phyloP scores from a whole-genome alignment of 108 stramenopile species.

The Aurantiochytrium sp. region DNA sequence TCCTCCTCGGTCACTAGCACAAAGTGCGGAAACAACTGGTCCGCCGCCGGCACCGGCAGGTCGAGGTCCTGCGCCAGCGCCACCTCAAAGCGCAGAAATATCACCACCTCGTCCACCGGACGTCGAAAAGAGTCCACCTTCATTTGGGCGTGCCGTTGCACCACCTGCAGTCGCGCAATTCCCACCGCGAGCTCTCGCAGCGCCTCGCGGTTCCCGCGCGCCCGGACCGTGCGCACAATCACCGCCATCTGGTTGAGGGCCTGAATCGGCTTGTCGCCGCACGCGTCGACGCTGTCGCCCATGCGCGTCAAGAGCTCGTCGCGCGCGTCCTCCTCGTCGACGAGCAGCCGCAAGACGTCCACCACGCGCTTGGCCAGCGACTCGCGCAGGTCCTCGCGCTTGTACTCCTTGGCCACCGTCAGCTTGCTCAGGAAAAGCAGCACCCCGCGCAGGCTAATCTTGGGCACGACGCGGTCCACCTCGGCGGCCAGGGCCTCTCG shows the following conservation, averaged over 20 bases:
- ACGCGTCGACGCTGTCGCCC: slow-evolving; percentile 16
- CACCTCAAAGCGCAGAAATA: slow-evolving; percentile 21
- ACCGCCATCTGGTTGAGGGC: slow-evolving; percentile 8
- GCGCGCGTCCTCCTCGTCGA: neutral
- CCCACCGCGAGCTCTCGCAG: neutral
- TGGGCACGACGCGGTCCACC: neutral
- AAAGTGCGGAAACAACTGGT: neutral
- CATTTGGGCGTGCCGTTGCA: neutral
- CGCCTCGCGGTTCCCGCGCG: neutral
- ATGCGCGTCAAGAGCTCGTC: neutral
- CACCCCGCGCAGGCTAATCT: neutral
- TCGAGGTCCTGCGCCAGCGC: neutral
- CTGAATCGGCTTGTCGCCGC: slow-evolving; percentile 21
- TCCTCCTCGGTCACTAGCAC: neutral
- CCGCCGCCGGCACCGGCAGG: neutral
- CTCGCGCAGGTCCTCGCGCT: neutral
- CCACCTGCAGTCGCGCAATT: neutral
- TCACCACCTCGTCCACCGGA: neutral
- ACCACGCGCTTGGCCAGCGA: neutral
- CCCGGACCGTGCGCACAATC: neutral
- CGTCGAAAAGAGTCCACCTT: neutral
- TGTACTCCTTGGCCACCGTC: neutral
- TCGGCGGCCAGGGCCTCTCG: neutral
- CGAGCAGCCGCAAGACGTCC: neutral
- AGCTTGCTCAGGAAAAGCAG: neutral